Evolutionary conservation across 1,284 basidiomycete species (phyloP).

Genomic region (Austroboletus niveus): DNA sequence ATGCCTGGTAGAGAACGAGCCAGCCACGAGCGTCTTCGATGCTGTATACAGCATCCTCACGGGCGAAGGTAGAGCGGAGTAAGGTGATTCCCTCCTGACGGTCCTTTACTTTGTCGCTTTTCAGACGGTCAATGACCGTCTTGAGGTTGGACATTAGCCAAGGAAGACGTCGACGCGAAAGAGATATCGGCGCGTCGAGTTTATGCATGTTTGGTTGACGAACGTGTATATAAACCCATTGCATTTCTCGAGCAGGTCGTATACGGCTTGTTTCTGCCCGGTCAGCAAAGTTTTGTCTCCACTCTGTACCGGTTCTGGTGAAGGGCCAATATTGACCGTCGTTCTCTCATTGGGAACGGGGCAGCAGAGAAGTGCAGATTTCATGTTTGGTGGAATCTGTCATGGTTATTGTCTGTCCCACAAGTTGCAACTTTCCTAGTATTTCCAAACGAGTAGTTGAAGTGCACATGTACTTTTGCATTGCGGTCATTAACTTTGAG

Average conservation of each 20-base stretch:
- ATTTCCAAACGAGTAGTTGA: too few species aligned
- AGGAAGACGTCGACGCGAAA: neutral
- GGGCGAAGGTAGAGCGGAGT: conserved; percentile 62
- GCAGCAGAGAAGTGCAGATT: conserved; percentile 41
- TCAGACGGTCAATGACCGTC: conserved; percentile 51
- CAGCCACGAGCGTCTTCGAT: conserved; percentile 59
- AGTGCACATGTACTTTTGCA: too few species aligned
- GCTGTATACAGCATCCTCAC: conserved; percentile 49
- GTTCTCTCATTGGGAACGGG: conserved; percentile 46
- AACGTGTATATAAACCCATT: conserved; percentile 22
- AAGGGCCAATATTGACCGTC: conserved; percentile 54
- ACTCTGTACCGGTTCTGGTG: conserved; percentile 76
- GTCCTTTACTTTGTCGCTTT: conserved; percentile 70
- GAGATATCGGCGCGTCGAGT: conserved; percentile 6
- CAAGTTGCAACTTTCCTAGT: conserved; percentile 7
- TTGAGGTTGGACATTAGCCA: conserved; percentile 41
- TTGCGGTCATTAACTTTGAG: neutral
- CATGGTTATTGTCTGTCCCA: conserved; percentile 37
- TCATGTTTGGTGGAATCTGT: conserved; percentile 21
- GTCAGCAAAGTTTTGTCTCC: conserved; percentile 49
- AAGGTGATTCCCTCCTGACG: conserved; percentile 63
- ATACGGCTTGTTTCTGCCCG: conserved; percentile 69
- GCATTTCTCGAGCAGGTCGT: neutral
- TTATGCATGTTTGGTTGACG: conserved; percentile 29
- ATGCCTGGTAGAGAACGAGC: conserved; percentile 69